Base-by-base conservation (phyloP, 345 rosid species). In the Pugionium dolabratum region DNA sequence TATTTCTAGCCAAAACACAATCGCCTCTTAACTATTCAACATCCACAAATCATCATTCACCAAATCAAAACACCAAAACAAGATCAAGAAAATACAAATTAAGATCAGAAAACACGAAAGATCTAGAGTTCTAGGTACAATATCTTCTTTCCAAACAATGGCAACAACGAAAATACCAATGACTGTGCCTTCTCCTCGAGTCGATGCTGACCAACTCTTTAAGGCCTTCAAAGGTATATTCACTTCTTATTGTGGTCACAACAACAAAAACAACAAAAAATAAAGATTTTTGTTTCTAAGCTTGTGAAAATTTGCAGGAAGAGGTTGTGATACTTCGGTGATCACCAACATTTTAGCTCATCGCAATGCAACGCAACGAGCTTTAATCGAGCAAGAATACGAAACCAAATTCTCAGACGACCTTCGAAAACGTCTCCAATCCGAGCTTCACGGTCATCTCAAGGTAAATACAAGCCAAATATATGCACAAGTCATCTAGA, bases 381-480 rank as follows among this genome's bases (percentile, higher is more conserved):
- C 80, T 18, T 45, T 66, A n/a, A 85, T 87, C 45, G 80, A 74
- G 65, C 90, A 87, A 67, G 88, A 83, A 55, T 85, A 75, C 26
- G 86, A 83, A 57, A 71, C 83, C 50, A 64, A 78, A 31, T 83
- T 66, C 70, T 72, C 83, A 1, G 77, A 79, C 1, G 82, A 80
- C 18, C 82, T 87, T 32, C 58, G 64, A 0, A 85, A 83, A 68
- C 81, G 81, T 30, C 68, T 87, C 11, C 64, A 83, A 41, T 72
- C 79, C 0, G 88, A 87, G 79, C 88, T 87, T 37, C 84, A 72
- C 7, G 90, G 90, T 33, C 67, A 85, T 63, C 74, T 87, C 43
- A 85, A 82, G 90, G 94, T 81, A 70, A 4, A 28, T 18, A 31
- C 1, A 4, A 60, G 28, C 28, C 29, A 2, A 50, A 58, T 7